These are phyloP conservation scores for Beauveria sp. DNA, from an alignment of 2,329 filamentous ascomycete species.

Conservation along the genomic window DNA sequence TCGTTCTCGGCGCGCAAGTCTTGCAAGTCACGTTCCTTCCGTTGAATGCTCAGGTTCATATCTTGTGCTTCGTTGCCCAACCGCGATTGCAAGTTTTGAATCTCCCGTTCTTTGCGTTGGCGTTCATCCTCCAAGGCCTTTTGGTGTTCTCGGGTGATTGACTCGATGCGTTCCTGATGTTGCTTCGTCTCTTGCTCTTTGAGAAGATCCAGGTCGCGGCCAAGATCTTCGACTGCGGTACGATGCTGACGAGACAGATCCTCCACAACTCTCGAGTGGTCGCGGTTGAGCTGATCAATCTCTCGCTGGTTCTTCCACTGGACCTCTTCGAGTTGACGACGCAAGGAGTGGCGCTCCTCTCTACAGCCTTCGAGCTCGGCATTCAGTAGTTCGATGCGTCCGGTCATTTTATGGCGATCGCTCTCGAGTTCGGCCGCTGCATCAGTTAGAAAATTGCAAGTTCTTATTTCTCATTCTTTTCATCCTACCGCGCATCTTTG, in stretches of 20 bases:
- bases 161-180: conserved; percentile 61
- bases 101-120: conserved; percentile 48
- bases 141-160: conserved; percentile 54
- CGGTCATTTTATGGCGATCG: conserved; percentile 37
- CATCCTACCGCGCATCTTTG: conserved; percentile 63
- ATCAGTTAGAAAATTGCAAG: conserved; percentile 10
- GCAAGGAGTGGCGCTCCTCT: conserved; percentile 27
- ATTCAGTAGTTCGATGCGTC: conserved; percentile 45
- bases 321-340: conserved; percentile 29
- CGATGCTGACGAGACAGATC: conserved; percentile 29
- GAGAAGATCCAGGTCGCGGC: conserved; percentile 36
- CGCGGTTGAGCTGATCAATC: conserved; percentile 42
- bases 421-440: conserved; percentile 42
- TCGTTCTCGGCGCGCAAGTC: conserved; percentile 38
- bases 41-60: conserved; percentile 37
- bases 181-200: conserved; percentile 42
- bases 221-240: conserved; percentile 26
- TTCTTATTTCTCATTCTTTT: conserved; percentile 13
- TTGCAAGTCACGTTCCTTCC: conserved; percentile 48
- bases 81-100: conserved; percentile 53
- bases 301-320: conserved; percentile 36
- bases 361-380: conserved; percentile 49
- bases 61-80: conserved; percentile 45
- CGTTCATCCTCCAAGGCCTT: conserved; percentile 60
- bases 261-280: conserved; percentile 27